Conservation (phyloP, 495 filamentous ascomycete species). For the Penicillium simplicissimum region DNA sequence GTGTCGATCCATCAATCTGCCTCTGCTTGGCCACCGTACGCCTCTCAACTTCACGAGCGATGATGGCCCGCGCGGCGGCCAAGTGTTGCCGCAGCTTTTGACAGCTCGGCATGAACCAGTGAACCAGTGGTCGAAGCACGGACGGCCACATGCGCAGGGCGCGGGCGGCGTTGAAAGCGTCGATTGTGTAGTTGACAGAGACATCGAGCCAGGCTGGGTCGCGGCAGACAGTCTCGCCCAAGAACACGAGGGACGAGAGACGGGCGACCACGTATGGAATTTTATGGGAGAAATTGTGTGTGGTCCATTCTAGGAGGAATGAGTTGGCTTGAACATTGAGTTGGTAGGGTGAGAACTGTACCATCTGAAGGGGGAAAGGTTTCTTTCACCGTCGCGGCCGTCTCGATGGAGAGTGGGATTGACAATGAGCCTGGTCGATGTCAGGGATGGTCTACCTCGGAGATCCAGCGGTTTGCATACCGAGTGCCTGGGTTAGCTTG, state of each 20-base stretch:
- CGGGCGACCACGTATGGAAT: slow-evolving; percentile 52
- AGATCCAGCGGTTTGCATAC: slow-evolving; percentile 17
- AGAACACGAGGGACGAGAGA: slow-evolving; percentile 58
- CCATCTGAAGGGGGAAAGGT: slow-evolving; percentile 40
- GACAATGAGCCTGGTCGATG: slow-evolving; percentile 32
- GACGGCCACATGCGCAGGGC: slow-evolving; percentile 38
- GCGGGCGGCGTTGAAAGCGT: slow-evolving; percentile 43
- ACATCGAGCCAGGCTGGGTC: slow-evolving; percentile 57
- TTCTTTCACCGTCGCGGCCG: slow-evolving; percentile 37
- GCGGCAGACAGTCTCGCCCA: slow-evolving; percentile 54
- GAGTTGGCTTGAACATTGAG: neutral
- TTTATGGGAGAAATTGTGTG: slow-evolving; percentile 31
- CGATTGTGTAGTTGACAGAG: slow-evolving; percentile 58
- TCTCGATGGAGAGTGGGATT: slow-evolving; percentile 46
- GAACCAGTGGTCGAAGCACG: slow-evolving; percentile 37
- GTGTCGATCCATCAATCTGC: slow-evolving; percentile 25
- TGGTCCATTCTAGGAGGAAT: slow-evolving; percentile 30
- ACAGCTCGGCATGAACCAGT: slow-evolving; percentile 37
- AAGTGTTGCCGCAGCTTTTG: slow-evolving; percentile 33
- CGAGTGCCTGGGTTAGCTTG: slow-evolving; percentile 51
- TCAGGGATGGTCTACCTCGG: neutral
- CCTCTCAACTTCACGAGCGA: slow-evolving; percentile 35
- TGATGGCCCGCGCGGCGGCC: slow-evolving; percentile 27
- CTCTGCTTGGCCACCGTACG: slow-evolving; percentile 26
- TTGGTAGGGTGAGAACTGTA: slow-evolving; percentile 13